Base-by-base conservation (phyloP, 1,284 basidiomycete genomes). In the Inonotus obliquus region DNA sequence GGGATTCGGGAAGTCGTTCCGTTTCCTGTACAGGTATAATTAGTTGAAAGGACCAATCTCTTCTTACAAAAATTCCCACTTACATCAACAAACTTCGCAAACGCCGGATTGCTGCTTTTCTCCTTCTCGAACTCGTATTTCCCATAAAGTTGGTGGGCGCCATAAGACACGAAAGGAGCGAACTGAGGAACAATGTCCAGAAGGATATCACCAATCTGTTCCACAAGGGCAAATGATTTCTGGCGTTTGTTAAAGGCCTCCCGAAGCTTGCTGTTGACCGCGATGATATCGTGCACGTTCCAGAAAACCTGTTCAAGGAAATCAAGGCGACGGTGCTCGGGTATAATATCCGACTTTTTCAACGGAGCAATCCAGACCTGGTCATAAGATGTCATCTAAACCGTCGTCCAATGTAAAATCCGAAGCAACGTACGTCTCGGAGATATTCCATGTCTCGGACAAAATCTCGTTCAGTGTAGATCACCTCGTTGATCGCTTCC, bases 61-160 rank as follows among this genome's bases (percentile, higher is more conserved):
- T 37, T 39, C 19, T 7, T 2, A n/a, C 13, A 53, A 57, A 48
- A 49, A 54, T n/a, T 59, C 35, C 14, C 2, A 72, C 85, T 44
- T 67, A 93, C 92, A 80, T 98, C 97, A 53, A 99, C 97, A 75
- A 99, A 99, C 68, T 86, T 86, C 59, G 94, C 90, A 77, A 99
- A 99, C n/a, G 87, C 89, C 0, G 90, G 84, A 76, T 99, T 99
- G 55, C 87, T 81, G 57, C 83, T 86, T 80, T 98, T 98, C 79
- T 99, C 97, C 81, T 95, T 96, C 79, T 99, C 97, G 73, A 99
- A 98, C 76, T 98, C 94, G 73, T 95, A 98, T 75, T 99, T 99
- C 21, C 96, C 97, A 73, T 97, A 98, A 61, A 98, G 78, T 73
- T 99, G 97, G 73, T 99, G 96, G 7, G 95, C 89, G 49, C 97